Percentiles rank a stretch among this genome's conserved stretches.
phyloP scores from a whole-genome alignment of 1,284 basidiomycete species.

The Trametes versicolor region DNA sequence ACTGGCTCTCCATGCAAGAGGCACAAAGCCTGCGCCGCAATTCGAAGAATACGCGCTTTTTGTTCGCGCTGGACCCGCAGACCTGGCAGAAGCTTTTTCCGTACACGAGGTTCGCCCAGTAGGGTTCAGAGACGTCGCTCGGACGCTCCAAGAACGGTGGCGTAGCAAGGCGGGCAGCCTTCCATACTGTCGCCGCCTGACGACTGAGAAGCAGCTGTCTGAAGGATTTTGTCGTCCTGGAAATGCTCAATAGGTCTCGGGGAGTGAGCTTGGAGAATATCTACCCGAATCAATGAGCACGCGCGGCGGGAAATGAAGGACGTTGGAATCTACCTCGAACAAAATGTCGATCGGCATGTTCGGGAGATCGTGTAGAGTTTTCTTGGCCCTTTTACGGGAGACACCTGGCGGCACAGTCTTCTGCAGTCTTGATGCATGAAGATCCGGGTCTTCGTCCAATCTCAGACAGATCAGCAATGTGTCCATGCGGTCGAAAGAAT shows the following conservation, averaged over 20 bases:
- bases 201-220: background rate
- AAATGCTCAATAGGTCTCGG: background rate
- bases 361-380: background rate
- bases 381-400: background rate
- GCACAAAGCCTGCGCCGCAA: slow-evolving; percentile 1
- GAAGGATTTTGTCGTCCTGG: slow-evolving; percentile 7
- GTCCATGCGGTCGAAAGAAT: too few relatives aligned
- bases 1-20: background rate
- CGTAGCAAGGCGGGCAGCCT: background rate
- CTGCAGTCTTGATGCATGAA: background rate
- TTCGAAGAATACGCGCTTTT: background rate
- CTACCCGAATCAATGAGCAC: background rate
- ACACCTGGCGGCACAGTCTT: background rate
- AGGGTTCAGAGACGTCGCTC: background rate
- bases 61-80: background rate
- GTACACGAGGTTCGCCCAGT: slow-evolving; percentile 6
- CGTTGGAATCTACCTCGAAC: background rate
- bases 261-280: slow-evolving; percentile 3
- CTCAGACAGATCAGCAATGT: too few relatives aligned
- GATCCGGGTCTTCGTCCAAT: too few relatives aligned
- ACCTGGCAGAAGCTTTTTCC: background rate
- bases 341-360: slow-evolving; percentile 2
- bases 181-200: background rate
- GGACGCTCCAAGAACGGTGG: background rate
- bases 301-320: background rate